Evolutionary conservation across 441 rosid genomes (phyloP).

Genomic region (Brassica hybrid): DNA sequence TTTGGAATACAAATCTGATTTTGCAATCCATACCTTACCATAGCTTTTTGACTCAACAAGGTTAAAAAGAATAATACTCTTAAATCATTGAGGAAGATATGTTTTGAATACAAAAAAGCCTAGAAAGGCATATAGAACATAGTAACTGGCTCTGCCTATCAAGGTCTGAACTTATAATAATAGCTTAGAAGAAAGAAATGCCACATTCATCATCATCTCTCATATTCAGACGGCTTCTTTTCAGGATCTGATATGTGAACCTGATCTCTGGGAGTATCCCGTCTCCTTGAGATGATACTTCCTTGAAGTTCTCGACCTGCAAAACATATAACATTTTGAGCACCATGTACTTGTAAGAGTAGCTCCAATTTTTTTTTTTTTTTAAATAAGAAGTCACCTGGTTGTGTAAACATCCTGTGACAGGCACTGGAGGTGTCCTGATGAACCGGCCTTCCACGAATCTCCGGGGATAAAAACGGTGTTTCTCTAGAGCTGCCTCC

Average conservation of each 20-base stretch:
- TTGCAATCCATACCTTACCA: no score
- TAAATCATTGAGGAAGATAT: no score
- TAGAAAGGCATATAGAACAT: no score
- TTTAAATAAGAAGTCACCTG: conserved; percentile 45
- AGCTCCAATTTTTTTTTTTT: no score
- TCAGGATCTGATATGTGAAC: conserved; percentile 51
- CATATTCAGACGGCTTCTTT: conserved; percentile 48
- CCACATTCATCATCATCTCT: conserved; percentile 18
- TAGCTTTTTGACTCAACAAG: no score
- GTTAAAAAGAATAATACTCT: no score
- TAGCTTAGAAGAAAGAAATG: conserved; percentile 4
- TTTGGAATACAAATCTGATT: no score
- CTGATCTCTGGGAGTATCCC: conserved; percentile 49
- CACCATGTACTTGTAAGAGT: not conserved
- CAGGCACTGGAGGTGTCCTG: conserved; percentile 43
- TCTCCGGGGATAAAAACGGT: conserved; percentile 47
- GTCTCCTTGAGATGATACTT: conserved; percentile 35
- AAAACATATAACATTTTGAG: conserved; percentile 8
- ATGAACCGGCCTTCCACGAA: conserved; percentile 51
- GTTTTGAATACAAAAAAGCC: no score
- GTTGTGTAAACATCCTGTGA: conserved; percentile 49
- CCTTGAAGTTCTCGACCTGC: conserved; percentile 57
- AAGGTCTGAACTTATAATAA: not conserved
- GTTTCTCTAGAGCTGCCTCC: conserved; percentile 42
- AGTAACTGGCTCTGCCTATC: no score